Conservation (phyloP, 495 filamentous ascomycete genomes). For the Aspergillus incahuasiensis region DNA sequence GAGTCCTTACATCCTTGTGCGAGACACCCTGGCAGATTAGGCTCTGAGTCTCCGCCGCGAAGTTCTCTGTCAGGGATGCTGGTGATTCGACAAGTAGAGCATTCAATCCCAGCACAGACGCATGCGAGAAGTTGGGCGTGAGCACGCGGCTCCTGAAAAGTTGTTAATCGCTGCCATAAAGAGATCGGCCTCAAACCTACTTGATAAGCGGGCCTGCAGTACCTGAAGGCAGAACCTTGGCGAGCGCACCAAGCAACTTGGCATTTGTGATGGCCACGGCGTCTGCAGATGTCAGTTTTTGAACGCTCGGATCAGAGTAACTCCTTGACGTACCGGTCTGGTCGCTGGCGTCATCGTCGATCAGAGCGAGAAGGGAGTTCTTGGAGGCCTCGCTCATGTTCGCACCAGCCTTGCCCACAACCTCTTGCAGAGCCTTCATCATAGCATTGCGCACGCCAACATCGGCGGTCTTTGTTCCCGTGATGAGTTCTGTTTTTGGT, state of each 20-base stretch:
- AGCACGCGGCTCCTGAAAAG: constrained; percentile 63
- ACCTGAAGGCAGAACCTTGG: constrained; percentile 71
- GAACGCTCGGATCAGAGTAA: neutral
- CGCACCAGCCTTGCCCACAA: constrained; percentile 85
- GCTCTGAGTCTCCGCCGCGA: constrained; percentile 64
- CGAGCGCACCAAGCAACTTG: constrained; percentile 78
- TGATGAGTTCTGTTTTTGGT: constrained; percentile 66
- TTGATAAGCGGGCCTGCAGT: constrained; percentile 67
- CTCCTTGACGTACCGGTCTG: constrained; percentile 49
- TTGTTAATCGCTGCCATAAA: constrained; percentile 11
- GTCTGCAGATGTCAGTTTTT: constrained; percentile 33
- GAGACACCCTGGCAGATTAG: constrained; percentile 77
- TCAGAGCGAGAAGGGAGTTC: constrained; percentile 72
- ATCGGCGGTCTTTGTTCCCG: constrained; percentile 88
- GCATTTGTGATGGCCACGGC: constrained; percentile 83
- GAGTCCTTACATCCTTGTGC: constrained; percentile 60
- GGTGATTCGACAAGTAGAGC: constrained; percentile 79
- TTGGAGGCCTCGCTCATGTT: constrained; percentile 94
- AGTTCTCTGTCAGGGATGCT: constrained; percentile 56
- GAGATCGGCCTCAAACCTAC: constrained; percentile 29
- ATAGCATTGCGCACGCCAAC: constrained; percentile 89
- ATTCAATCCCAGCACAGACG: constrained; percentile 79
- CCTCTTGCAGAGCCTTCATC: constrained; percentile 95
- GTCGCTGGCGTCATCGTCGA: constrained; percentile 77
- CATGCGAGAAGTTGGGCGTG: constrained; percentile 60